Conservation (phyloP, 345 rosid genomes). For the Bruguiera gymnorhiza region DNA sequence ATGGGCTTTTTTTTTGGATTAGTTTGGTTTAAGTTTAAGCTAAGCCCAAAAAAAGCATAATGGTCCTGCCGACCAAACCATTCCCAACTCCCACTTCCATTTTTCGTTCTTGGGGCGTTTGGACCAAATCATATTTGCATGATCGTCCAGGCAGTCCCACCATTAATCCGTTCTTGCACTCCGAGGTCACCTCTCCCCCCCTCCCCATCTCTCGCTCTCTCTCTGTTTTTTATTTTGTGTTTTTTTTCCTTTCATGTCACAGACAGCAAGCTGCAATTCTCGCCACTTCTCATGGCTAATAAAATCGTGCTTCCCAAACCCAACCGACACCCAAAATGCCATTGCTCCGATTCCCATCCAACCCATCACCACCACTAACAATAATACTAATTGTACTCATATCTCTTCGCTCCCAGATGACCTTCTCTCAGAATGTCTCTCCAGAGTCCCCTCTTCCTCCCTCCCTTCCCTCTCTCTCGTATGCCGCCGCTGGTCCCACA, state of each 20-base stretch:
- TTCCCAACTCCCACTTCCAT: too few species aligned
- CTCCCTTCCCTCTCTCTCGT: slow-evolving; percentile 60
- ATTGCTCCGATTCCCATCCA: slow-evolving; percentile 29
- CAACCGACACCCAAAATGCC: slow-evolving; percentile 30
- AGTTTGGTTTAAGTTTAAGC: too few species aligned
- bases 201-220: not conserved
- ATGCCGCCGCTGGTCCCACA: slow-evolving; percentile 83
- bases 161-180: too few species aligned
- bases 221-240: not conserved
- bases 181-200: too few species aligned
- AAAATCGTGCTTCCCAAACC: slow-evolving; percentile 82
- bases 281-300: slow-evolving; percentile 90
- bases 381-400: too few species aligned
- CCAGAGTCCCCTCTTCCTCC: slow-evolving; percentile 60
- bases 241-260: slow-evolving; percentile 40
- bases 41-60: too few species aligned
- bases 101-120: too few species aligned
- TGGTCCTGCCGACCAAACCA: too few species aligned
- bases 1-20: too few species aligned
- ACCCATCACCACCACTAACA: slow-evolving; percentile 3
- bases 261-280: slow-evolving; percentile 79
- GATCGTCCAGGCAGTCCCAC: too few species aligned
- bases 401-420: slow-evolving; percentile 73
- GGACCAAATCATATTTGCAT: too few species aligned
- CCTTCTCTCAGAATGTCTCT: slow-evolving; percentile 72